phyloP scores from a whole-genome alignment of 441 rosid genomes.

The Viola pubescens region DNA sequence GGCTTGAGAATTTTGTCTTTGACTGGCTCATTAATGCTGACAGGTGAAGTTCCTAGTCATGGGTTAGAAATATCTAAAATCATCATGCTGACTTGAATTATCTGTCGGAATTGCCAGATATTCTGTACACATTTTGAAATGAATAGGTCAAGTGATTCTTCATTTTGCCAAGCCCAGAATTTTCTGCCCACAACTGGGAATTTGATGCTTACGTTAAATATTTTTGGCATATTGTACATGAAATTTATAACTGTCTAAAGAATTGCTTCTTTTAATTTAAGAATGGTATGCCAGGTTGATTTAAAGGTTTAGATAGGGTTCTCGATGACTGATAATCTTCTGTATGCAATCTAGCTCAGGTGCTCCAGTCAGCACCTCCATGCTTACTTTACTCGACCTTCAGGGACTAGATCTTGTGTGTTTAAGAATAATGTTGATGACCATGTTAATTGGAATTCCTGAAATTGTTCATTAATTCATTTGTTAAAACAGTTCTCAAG shows the following conservation, averaged over 20 bases:
- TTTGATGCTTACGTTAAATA: too few species aligned
- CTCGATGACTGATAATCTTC: too few species aligned
- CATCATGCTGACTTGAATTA: constrained; percentile 16
- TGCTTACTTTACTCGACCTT: neutral
- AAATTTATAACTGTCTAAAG: too few species aligned
- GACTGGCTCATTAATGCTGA: constrained; percentile 99
- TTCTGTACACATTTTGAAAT: too few species aligned
- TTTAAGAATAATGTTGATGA: neutral
- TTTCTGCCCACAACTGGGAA: neutral
- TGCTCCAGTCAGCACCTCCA: too few species aligned
- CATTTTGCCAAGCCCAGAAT: too few species aligned
- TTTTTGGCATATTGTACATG: too few species aligned
- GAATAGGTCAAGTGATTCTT: too few species aligned
- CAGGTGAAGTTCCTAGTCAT: constrained; percentile 45
- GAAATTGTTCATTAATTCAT: neutral
- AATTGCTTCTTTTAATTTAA: too few species aligned
- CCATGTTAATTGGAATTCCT: neutral
- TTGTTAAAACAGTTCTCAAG: neutral
- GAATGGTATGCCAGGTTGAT: too few species aligned
- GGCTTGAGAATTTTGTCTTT: constrained; percentile 97
- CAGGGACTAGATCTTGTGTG: constrained; percentile 4
- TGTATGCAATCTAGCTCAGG: too few species aligned
- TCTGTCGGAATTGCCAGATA: neutral
- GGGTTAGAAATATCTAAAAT: constrained; percentile 18
- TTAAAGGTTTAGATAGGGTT: too few species aligned